These are phyloP conservation scores for Vitis hybrid DNA, from an alignment of 177 flowering plant species.

Conservation along the genomic window DNA sequence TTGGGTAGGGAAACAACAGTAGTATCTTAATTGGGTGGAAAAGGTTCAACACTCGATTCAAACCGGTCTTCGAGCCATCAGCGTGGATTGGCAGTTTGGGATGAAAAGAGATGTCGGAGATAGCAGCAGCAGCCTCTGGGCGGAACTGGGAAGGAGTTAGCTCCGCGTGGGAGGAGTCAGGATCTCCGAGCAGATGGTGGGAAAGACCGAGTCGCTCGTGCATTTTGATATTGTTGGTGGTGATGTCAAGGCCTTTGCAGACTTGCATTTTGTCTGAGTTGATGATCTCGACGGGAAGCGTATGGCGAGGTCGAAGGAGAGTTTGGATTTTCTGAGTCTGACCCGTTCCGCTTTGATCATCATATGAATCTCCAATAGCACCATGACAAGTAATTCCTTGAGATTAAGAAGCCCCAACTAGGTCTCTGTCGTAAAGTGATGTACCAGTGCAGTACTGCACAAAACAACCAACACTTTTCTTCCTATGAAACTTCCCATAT, in stretches of 20 bases:
- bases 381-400: too few species aligned
- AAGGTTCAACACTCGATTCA: constrained; percentile 36
- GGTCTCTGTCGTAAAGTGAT: too few species aligned
- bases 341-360: too few species aligned
- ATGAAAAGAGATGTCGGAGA: constrained; percentile 33
- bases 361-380: too few species aligned
- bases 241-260: constrained; percentile 75
- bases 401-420: too few species aligned
- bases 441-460: too few species aligned
- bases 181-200: constrained; percentile 80
- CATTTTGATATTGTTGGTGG: constrained; percentile 79
- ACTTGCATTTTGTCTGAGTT: constrained; percentile 96
- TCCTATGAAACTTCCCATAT: constrained; percentile 19
- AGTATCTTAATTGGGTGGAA: constrained; percentile 51
- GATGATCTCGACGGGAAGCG: constrained; percentile 59
- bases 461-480: background rate
- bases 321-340: constrained; percentile 59
- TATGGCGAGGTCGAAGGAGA: constrained; percentile 74
- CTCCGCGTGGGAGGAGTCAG: constrained; percentile 43
- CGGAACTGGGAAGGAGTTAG: constrained; percentile 58
- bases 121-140: constrained; percentile 24
- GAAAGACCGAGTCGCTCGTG: constrained; percentile 56
- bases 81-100: constrained; percentile 59
- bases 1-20: constrained; percentile 53
- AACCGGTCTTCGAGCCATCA: constrained; percentile 63